Conservation (phyloP, 495 filamentous ascomycete species). For the Penicillium turbatum region DNA sequence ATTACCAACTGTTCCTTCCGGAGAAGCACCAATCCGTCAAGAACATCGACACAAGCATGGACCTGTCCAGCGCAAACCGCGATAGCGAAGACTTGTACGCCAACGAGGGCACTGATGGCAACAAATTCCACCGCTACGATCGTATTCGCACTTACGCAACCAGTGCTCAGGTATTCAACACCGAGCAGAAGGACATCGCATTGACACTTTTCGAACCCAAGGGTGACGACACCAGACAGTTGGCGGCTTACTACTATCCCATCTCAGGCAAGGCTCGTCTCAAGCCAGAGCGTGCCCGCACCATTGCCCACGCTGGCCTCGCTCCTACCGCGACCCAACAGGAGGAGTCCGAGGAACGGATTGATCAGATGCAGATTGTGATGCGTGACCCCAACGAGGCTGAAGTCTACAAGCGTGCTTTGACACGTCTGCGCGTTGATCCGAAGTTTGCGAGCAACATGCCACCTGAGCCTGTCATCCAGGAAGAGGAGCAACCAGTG, state of each 20-base stretch:
- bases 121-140: conserved; percentile 64
- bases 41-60: conserved; percentile 69
- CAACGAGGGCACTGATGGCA: conserved; percentile 39
- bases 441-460: conserved; percentile 40
- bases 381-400: conserved; percentile 51
- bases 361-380: conserved; percentile 53
- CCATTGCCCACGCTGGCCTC: conserved; percentile 45
- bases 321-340: conserved; percentile 34
- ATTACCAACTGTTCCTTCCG: conserved; percentile 79
- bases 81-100: conserved; percentile 67
- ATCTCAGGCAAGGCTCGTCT: conserved; percentile 66
- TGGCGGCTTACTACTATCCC: conserved; percentile 87
- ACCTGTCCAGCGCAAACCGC: conserved; percentile 62
- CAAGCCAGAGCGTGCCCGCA: conserved; percentile 53
- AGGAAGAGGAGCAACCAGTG: conserved; percentile 21
- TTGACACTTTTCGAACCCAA: conserved; percentile 62
- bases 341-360: conserved; percentile 36
- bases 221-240: conserved; percentile 44
- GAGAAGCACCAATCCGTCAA: conserved; percentile 51
- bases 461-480: conserved; percentile 29
- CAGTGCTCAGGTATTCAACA: conserved; percentile 57
- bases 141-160: conserved; percentile 83
- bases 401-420: conserved; percentile 46
- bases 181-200: conserved; percentile 52
- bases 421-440: conserved; percentile 42